Evolutionary conservation across 2,329 filamentous ascomycete genomes (phyloP), one percentile per base, ranked within the genome.

Genomic region (Bipolaris cookei): DNA sequence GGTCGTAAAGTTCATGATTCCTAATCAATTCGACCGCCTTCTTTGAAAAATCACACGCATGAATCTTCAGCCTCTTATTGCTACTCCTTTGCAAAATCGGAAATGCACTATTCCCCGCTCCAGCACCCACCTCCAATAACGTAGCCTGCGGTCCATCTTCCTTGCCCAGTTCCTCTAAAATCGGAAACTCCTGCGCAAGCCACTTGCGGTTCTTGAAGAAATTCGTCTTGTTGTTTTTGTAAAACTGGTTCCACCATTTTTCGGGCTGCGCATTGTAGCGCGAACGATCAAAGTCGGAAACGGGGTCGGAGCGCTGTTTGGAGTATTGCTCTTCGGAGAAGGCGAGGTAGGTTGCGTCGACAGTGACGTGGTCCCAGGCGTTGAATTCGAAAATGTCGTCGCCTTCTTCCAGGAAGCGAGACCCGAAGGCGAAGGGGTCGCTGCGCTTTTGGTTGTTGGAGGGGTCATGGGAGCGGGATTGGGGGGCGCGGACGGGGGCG

Each of bases 171-270:
- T 90, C 84, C 21, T 84, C 86, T n/a, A 99, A 81, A 3, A 98
- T 81, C 0, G 95, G 95, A 64, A 99, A 99, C 76, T 99, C 95
- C 76, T 98, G 94, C 63, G 90, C 89, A 30, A 99, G 81, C 95
- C 95, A 99, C 76, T 98, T 98, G 63, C 95, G 86, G 74, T 99
- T 90, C 79, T 99, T 99, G 86, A 99, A 99, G 79, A 99, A 99
- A 73, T 98, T 98, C 69, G 89, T 86, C 18, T 90, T 91, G 78
- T 99, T 98, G 80, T 98, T 97, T 79, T 95, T 93, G 82, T 99
- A 99, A 79, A 99, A 99, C 53, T 90, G 81, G 72, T 99, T 95
- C 95, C 95, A 99, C 91, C 92, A 98, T 77, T 92, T 96, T 61
- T 91, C 93, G 0, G 95, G 95, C 64, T 96, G 86, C 43, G 84